A percentile compares a stretch with the other conserved stretches of the same genome.
These are phyloP conservation scores for Pseudogymnoascus sp. DNA, from an alignment of 2,329 filamentous ascomycete genomes.

Conservation along the genomic window DNA sequence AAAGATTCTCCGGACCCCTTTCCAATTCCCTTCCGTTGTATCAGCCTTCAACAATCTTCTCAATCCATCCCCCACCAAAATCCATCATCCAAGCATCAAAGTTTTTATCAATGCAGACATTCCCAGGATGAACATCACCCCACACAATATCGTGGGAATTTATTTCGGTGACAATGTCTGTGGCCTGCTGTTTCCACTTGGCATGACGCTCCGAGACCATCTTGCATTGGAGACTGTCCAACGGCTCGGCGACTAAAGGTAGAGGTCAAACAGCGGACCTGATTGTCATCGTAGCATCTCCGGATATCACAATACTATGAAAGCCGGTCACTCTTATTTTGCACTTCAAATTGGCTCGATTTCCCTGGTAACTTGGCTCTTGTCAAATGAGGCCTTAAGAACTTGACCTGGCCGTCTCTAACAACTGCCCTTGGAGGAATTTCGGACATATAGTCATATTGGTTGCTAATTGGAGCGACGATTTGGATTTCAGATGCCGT, in stretches of 20 bases:
- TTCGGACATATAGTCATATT: slow-evolving; percentile 11
- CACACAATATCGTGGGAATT: slow-evolving; percentile 16
- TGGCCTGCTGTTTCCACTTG: slow-evolving; percentile 13
- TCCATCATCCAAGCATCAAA: slow-evolving; percentile 17
- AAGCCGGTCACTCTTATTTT: slow-evolving; percentile 13
- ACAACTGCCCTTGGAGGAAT: slow-evolving; percentile 11
- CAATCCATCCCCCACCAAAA: slow-evolving; percentile 17
- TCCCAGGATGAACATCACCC: slow-evolving; percentile 19
- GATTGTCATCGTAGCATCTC: slow-evolving; percentile 12
- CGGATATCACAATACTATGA: slow-evolving; percentile 11
- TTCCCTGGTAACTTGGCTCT: slow-evolving; percentile 14
- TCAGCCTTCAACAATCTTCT: slow-evolving; percentile 15
- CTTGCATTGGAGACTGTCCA: slow-evolving; percentile 11
- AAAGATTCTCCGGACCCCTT: slow-evolving; percentile 13
- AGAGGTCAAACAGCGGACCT: slow-evolving; percentile 13
- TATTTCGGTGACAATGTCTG: slow-evolving; percentile 14
- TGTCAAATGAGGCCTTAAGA: slow-evolving; percentile 11
- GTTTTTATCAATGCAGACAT: slow-evolving; percentile 17
- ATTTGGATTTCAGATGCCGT: slow-evolving; percentile 11
- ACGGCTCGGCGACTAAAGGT: slow-evolving; percentile 13
- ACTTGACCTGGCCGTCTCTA: slow-evolving; percentile 10
- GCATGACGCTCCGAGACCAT: slow-evolving; percentile 12
- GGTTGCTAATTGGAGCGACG: neutral
- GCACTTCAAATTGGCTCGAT: slow-evolving; percentile 12
- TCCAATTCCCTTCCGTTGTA: slow-evolving; percentile 13